Percentiles rank a stretch among this genome's conserved stretches.
Conservation (phyloP, 2,329 filamentous ascomycete genomes). For the Neurospora sp. region DNA sequence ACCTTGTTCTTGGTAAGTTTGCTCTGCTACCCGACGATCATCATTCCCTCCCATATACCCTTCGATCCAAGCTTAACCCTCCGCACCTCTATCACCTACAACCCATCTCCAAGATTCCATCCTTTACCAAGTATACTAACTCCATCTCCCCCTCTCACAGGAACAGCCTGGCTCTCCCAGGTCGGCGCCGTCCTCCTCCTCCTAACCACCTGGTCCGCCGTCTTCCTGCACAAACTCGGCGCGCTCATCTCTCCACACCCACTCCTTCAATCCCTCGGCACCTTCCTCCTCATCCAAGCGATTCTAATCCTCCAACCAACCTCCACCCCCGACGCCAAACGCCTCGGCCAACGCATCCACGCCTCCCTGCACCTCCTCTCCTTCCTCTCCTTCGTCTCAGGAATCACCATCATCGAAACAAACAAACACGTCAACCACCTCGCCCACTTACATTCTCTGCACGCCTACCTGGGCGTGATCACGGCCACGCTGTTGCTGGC, state of each 20-base stretch:
- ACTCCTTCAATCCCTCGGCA: slow-evolving; percentile 54
- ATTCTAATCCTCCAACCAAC: slow-evolving; percentile 85
- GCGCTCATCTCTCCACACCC: slow-evolving; percentile 87
- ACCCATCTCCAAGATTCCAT: slow-evolving; percentile 6
- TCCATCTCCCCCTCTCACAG: slow-evolving; percentile 33
- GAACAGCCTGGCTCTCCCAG: slow-evolving; percentile 74
- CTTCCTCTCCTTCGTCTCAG: slow-evolving; percentile 50
- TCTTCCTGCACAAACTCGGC: slow-evolving; percentile 51
- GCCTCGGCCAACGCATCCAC: slow-evolving; percentile 50
- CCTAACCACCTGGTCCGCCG: slow-evolving; percentile 65
- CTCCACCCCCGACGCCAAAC: slow-evolving; percentile 64
- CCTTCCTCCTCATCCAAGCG: slow-evolving; percentile 69
- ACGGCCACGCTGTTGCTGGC: slow-evolving; percentile 60
- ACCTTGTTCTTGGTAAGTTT: slow-evolving; percentile 61
- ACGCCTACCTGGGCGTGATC: slow-evolving; percentile 72
- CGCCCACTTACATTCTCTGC: slow-evolving; percentile 67
- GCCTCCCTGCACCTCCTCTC: slow-evolving; percentile 58
- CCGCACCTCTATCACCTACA: slow-evolving; percentile 1
- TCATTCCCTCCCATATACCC: background rate
- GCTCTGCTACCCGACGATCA: background rate
- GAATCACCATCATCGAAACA: slow-evolving; percentile 63
- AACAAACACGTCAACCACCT: slow-evolving; percentile 67
- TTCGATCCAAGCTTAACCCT: background rate
- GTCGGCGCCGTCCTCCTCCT: slow-evolving; percentile 65
- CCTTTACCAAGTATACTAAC: slow-evolving; percentile 2